phyloP scores from a whole-genome alignment of 768 basidiomycete genomes.

The Russula griseocarnosa region DNA sequence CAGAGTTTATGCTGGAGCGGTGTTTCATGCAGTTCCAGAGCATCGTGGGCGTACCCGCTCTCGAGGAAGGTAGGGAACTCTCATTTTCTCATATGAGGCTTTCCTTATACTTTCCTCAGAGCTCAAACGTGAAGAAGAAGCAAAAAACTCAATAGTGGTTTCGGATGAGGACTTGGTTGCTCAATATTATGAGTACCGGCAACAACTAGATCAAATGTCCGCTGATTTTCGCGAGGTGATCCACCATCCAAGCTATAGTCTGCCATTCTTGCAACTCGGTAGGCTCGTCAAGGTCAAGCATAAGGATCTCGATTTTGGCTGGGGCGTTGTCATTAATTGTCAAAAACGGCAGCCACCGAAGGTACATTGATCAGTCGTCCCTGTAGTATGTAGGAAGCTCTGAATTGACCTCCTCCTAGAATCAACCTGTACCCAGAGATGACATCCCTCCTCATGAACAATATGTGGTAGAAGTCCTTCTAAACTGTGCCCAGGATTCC shows the following conservation, averaged over 20 bases:
- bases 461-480: conserved; percentile 89
- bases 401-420: conserved; percentile 39
- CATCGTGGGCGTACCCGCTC: conserved; percentile 77
- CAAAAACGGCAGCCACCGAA: conserved; percentile 84
- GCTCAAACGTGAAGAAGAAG: conserved; percentile 65
- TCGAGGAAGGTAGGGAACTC: conserved; percentile 63
- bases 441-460: conserved; percentile 80
- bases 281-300: conserved; percentile 90
- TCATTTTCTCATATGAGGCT: not conserved
- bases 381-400: not conserved
- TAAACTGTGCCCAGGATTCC: conserved; percentile 69
- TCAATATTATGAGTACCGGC: conserved; percentile 90
- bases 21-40: conserved; percentile 99
- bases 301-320: conserved; percentile 86
- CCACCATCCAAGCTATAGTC: conserved; percentile 90
- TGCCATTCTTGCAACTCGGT: conserved; percentile 91
- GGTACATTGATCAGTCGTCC: conserved; percentile 38
- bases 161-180: conserved; percentile 79
- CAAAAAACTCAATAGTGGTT: conserved; percentile 60
- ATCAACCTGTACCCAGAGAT: conserved; percentile 64
- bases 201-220: conserved; percentile 86
- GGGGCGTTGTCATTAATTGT: conserved; percentile 93
- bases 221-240: conserved; percentile 88
- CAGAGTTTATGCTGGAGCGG: conserved; percentile 95
- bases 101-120: conserved; percentile 45